These are phyloP conservation scores for Quercus mongolica DNA, from an alignment of 306 rosid species.

Conservation along the genomic window DNA sequence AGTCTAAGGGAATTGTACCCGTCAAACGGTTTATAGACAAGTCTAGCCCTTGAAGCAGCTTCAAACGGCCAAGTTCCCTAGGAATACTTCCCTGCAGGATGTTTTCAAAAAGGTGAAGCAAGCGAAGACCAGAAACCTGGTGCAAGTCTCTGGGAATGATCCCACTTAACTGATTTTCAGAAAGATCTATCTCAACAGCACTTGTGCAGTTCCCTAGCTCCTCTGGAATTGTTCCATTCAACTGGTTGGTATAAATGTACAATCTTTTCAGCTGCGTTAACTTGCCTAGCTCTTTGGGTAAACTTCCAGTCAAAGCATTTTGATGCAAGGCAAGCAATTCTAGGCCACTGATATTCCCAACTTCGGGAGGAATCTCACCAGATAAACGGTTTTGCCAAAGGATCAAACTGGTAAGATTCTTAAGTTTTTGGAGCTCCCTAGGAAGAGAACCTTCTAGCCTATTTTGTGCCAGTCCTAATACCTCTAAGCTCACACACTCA, in stretches of 20 bases:
- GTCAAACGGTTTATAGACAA: slow-evolving; percentile 62
- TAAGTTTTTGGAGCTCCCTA: slow-evolving; percentile 55
- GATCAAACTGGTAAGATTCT: slow-evolving; percentile 56
- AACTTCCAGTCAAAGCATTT: slow-evolving; percentile 44
- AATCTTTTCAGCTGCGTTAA: slow-evolving; percentile 41
- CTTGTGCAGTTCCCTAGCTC: slow-evolving; percentile 65
- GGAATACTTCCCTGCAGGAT: slow-evolving; percentile 58
- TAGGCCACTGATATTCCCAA: slow-evolving; percentile 56
- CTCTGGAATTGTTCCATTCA: slow-evolving; percentile 65
- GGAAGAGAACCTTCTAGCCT: slow-evolving; percentile 62
- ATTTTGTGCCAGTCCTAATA: slow-evolving; percentile 71
- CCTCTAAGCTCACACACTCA: slow-evolving; percentile 58
- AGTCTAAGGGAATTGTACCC: slow-evolving; percentile 58
- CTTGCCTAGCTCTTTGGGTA: slow-evolving; percentile 60
- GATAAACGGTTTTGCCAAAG: slow-evolving; percentile 63
- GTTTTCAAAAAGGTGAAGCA: slow-evolving; percentile 81
- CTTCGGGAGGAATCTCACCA: slow-evolving; percentile 67
- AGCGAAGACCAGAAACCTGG: slow-evolving; percentile 40
- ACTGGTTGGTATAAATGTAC: slow-evolving; percentile 65
- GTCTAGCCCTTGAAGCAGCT: slow-evolving; percentile 46
- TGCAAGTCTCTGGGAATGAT: slow-evolving; percentile 61
- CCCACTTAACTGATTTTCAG: slow-evolving; percentile 60
- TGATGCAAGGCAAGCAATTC: slow-evolving; percentile 64
- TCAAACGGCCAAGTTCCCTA: slow-evolving; percentile 50
- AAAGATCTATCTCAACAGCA: slow-evolving; percentile 68